Evolutionary conservation across 148 eudicot genomes (phyloP).

Genomic region (Spergularia bocconei): DNA sequence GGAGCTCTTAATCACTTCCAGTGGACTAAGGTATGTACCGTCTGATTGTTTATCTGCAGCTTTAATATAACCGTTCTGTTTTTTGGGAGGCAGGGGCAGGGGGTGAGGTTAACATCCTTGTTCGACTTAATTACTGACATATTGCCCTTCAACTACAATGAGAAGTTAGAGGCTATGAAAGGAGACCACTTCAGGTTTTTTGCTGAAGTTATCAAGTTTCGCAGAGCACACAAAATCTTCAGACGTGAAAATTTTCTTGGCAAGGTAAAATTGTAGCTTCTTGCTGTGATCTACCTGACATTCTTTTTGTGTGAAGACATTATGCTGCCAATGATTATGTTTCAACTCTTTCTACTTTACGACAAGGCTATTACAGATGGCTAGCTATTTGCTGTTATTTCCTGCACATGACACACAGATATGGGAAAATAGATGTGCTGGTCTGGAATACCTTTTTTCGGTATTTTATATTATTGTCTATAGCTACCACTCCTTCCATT

Average conservation of each 20-base stretch:
- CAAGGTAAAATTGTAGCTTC: slow-evolving; percentile 46
- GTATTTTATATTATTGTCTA: no score
- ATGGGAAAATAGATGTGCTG: no score
- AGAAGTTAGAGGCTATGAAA: slow-evolving; percentile 66
- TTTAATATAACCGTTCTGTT: background rate
- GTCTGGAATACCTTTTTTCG: no score
- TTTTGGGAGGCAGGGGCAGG: background rate
- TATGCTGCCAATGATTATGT: no score
- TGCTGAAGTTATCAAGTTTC: slow-evolving; percentile 76
- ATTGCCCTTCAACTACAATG: slow-evolving; percentile 12
- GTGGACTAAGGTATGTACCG: slow-evolving; percentile 71
- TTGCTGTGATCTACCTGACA: background rate
- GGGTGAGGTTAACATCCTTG: background rate
- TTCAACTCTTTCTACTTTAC: no score
- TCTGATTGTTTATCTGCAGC: slow-evolving; percentile 5
- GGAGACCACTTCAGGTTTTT: slow-evolving; percentile 73
- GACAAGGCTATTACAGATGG: no score
- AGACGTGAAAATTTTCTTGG: slow-evolving; percentile 61
- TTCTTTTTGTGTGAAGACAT: background rate
- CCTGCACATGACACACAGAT: no score
- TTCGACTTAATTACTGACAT: slow-evolving; percentile 14
- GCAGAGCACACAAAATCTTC: slow-evolving; percentile 48
- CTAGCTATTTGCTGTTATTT: no score
- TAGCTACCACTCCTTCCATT: no score
- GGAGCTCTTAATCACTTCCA: slow-evolving; percentile 79